Evolutionary conservation across 2,329 filamentous ascomycete species (phyloP).

Genomic region (Ceratocystis cubensis): DNA sequence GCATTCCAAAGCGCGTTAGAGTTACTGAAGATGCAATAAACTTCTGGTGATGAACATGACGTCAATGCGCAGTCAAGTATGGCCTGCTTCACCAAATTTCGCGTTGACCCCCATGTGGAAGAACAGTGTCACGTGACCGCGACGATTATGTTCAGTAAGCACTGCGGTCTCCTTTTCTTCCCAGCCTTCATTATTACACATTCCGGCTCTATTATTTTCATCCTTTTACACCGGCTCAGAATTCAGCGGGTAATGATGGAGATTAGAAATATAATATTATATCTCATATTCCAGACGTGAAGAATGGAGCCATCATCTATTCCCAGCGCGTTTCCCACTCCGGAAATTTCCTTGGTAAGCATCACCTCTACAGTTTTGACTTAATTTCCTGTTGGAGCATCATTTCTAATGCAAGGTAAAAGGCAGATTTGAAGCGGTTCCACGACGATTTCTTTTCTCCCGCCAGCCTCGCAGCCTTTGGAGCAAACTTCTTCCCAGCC

Average conservation of each 20-base stretch:
- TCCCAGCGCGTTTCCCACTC: neutral
- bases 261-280: neutral
- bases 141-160: neutral
- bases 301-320: neutral
- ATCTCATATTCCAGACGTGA: neutral
- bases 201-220: neutral
- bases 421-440: conserved; percentile 13
- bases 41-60: neutral
- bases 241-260: neutral
- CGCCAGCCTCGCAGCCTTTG: neutral
- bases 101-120: too few relatives aligned
- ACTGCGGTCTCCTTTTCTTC: neutral
- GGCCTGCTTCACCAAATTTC: neutral
- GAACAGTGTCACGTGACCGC: too few relatives aligned
- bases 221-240: too few relatives aligned
- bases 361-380: neutral
- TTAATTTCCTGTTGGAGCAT: neutral
- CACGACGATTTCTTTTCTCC: conserved; percentile 13
- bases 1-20: conserved; percentile 52
- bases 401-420: neutral
- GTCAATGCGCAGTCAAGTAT: neutral
- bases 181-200: neutral
- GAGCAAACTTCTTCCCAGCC: conserved; percentile 5
- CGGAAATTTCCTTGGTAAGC: neutral
- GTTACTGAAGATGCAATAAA: conserved; percentile 32